Evolutionary conservation across 1,284 basidiomycete genomes (phyloP).

Genomic region (Pseudozyma sp.): DNA sequence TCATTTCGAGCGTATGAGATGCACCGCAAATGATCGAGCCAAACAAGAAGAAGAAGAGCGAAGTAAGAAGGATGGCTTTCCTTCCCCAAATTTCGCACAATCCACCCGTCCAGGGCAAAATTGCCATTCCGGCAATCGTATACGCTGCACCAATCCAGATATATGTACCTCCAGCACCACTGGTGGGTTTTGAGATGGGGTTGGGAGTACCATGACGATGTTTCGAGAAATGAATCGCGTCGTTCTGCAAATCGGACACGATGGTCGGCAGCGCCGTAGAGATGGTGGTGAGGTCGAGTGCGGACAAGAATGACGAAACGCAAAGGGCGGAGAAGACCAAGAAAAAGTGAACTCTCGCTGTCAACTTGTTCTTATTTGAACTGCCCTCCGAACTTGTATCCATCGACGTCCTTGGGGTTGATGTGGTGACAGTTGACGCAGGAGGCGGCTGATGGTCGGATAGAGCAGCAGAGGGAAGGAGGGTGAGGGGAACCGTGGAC

Average conservation of each 20-base stretch:
- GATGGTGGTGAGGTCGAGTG: slow-evolving; percentile 42
- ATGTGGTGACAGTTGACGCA: too few relatives aligned
- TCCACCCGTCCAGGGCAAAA: slow-evolving; percentile 38
- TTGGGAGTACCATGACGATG: not conserved
- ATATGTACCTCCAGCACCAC: slow-evolving; percentile 25
- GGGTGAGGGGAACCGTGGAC: too few relatives aligned
- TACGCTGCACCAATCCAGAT: slow-evolving; percentile 53
- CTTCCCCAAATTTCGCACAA: slow-evolving; percentile 48
- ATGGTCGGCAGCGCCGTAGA: slow-evolving; percentile 49
- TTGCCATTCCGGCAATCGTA: slow-evolving; percentile 40
- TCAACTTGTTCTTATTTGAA: slow-evolving; percentile 6
- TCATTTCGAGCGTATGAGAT: slow-evolving; percentile 25
- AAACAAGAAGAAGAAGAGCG: slow-evolving; percentile 36
- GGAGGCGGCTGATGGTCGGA: too few relatives aligned
- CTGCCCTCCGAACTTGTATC: too few relatives aligned
- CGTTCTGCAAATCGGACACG: slow-evolving; percentile 39
- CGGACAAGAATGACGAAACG: slow-evolving; percentile 37
- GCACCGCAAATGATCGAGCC: slow-evolving; percentile 35
- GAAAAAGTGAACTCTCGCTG: slow-evolving; percentile 21
- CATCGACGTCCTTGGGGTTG: too few relatives aligned
- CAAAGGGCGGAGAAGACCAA: slow-evolving; percentile 41
- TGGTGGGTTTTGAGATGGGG: not conserved
- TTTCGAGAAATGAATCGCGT: slow-evolving; percentile 22
- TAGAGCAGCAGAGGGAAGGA: too few relatives aligned
- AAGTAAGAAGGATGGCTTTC: slow-evolving; percentile 31